Base-by-base conservation (phyloP, 2,329 filamentous ascomycete species). In the Metarhizium guizhouense region DNA sequence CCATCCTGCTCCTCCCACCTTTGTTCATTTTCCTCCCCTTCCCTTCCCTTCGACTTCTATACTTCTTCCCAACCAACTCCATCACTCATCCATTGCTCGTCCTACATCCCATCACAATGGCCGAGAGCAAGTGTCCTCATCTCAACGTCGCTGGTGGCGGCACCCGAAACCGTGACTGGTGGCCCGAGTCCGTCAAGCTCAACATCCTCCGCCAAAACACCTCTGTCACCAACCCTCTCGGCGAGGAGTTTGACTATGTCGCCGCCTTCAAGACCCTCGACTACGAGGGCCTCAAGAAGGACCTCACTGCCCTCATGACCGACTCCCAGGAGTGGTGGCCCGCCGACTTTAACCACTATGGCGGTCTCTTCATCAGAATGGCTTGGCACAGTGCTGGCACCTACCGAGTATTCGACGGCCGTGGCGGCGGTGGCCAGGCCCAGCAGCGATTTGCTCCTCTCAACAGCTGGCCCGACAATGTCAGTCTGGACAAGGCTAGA, bases 271-370 rank as follows among this genome's bases (percentile, higher is more conserved):
- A 87, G 74, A 82, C 73, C 64, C 76, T 91, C 56, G 68, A 70
- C 51, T 67, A 65, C 61, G 55, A 56, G 4, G 75, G 85, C 51
- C 88, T 90, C 76, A 91, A 91, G 82, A 85, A 87, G 72, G 88
- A 92, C 67, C 72, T 92, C 6, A 64, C 74, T n/a, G 76, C 74
- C 18, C 67, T 91, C 64, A 86, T 90, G 84, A 91, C 87, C 53
- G 83, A 89, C 68, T 90, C 86, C 2, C 84, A 91, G 72, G 84
- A 88, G 45, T 90, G 82, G 82, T 92, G 88, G 88, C 88, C 88
- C 1, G 88, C 88, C 36, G 88, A 92, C 68, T 89, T 87, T 65
- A 87, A 87, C 55, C 86, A 90, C 77, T 92, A 91, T 63, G 87
- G 87, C 61, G 87, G 87, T 70, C 79, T 91, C 32, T 90, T 92